A percentile compares a stretch with the other conserved stretches of the same genome.
Conservation (phyloP, 2,329 filamentous ascomycete genomes). For the Aspergillus awamori region DNA sequence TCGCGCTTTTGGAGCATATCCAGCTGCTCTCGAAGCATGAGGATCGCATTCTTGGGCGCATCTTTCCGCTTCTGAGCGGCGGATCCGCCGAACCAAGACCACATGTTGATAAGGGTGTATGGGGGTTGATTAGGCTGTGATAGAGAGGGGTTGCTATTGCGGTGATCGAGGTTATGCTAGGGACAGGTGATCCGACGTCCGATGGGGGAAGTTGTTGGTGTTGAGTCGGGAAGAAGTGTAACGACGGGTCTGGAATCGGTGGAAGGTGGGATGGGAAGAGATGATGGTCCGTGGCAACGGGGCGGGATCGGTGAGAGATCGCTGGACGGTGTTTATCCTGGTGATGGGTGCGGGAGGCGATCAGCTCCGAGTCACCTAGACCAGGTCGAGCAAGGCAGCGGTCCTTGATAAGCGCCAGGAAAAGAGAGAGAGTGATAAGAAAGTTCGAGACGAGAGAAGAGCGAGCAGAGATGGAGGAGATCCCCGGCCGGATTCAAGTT, state of each 20-base stretch:
- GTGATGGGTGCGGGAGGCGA: neutral
- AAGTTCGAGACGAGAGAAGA: neutral
- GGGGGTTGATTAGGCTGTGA: neutral
- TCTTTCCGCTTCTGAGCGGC: slow-evolving; percentile 86
- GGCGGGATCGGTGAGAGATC: neutral
- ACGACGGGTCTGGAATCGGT: neutral
- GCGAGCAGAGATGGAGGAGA: neutral
- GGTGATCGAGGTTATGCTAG: neutral
- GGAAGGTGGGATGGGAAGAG: neutral
- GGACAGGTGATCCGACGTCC: neutral
- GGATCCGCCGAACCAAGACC: slow-evolving; percentile 90
- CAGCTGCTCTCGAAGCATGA: slow-evolving; percentile 81
- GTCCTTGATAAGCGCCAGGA: neutral
- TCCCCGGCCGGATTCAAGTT: neutral
- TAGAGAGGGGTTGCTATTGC: neutral
- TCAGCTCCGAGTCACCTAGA: neutral
- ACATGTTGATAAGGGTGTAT: slow-evolving; percentile 51
- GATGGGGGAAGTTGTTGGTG: neutral
- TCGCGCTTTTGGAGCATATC: slow-evolving; percentile 98
- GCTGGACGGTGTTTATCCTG: neutral
- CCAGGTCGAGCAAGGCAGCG: neutral
- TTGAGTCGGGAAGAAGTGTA: neutral
- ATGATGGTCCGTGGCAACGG: neutral
- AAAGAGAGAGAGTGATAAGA: neutral
- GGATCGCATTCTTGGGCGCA: slow-evolving; percentile 93